Conservation (phyloP, 2,329 filamentous ascomycete genomes). For the Pseudogymnoascus sp. region DNA sequence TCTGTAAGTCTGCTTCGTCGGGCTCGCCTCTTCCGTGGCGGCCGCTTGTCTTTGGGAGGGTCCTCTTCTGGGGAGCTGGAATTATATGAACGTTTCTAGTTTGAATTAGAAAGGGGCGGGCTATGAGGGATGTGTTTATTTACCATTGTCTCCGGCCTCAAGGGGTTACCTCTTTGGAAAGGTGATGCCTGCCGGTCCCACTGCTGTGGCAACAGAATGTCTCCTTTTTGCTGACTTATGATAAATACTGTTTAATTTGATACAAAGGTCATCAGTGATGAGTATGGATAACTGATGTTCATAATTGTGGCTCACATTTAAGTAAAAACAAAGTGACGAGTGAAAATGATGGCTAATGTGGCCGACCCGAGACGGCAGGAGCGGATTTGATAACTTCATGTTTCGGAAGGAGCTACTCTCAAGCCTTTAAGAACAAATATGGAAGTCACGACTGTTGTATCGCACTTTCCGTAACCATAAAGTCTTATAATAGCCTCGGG, state of each 20-base stretch:
- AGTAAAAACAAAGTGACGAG: background rate
- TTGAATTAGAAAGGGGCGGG: background rate
- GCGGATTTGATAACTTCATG: background rate
- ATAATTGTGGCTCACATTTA: background rate
- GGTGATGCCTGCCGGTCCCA: background rate
- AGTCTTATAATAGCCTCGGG: background rate
- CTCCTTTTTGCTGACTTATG: background rate
- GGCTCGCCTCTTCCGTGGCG: background rate
- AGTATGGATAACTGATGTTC: background rate
- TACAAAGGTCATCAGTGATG: background rate
- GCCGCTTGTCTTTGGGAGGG: background rate
- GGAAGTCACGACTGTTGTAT: background rate
- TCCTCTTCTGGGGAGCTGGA: background rate
- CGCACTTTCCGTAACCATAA: background rate
- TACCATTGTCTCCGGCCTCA: background rate
- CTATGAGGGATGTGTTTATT: background rate
- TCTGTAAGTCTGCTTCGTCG: too few species aligned
- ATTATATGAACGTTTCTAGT: background rate
- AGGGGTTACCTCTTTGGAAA: background rate
- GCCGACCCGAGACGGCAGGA: background rate
- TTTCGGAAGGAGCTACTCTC: background rate
- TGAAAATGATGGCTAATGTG: background rate
- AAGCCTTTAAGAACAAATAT: background rate
- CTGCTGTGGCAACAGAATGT: background rate
- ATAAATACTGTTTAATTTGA: background rate